Conservation (phyloP, 805 yeast genomes). For the Hanseniaspora guilliermondii region DNA sequence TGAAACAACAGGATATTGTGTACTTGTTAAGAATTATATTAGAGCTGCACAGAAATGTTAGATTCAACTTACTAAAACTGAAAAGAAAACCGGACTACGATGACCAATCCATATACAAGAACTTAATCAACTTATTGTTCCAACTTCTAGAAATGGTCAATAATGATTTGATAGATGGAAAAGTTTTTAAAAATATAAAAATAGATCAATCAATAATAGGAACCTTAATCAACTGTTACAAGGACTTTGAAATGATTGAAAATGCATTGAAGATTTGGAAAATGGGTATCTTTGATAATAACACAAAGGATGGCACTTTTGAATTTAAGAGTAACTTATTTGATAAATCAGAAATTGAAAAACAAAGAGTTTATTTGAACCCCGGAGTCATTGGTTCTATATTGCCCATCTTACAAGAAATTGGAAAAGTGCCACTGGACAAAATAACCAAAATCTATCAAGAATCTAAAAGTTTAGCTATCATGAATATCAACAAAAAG, state of each 20-base stretch:
- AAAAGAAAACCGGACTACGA: slow-evolving; percentile 51
- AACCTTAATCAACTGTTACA: slow-evolving; percentile 45
- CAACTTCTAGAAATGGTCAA: slow-evolving; percentile 42
- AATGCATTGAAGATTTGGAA: slow-evolving; percentile 67
- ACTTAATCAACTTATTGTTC: slow-evolving; percentile 39
- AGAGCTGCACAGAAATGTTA: slow-evolving; percentile 13
- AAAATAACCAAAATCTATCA: slow-evolving; percentile 49
- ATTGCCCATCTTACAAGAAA: slow-evolving; percentile 51
- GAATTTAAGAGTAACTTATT: slow-evolving; percentile 18
- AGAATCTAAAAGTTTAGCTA: slow-evolving; percentile 28
- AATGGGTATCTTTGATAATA: slow-evolving; percentile 38
- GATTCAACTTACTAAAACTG: slow-evolving; percentile 37
- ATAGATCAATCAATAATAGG: slow-evolving; percentile 44
- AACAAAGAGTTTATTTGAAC: slow-evolving; percentile 33
- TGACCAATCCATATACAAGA: slow-evolving; percentile 42
- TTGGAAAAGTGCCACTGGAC: slow-evolving; percentile 43
- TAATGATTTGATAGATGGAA: slow-evolving; percentile 31
- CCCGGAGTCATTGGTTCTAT: slow-evolving; percentile 59
- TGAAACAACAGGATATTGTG: slow-evolving; percentile 12
- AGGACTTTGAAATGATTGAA: slow-evolving; percentile 46
- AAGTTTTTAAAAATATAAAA: slow-evolving; percentile 19
- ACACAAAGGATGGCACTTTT: slow-evolving; percentile 21
- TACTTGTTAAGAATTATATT: slow-evolving; percentile 9
- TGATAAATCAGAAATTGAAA: slow-evolving; percentile 16
- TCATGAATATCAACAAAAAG: slow-evolving; percentile 27